Evolutionary conservation across 2,329 filamentous ascomycete genomes (phyloP), one percentile per base, ranked within the genome.

Genomic region (Aspergillus quadrilineatus): DNA sequence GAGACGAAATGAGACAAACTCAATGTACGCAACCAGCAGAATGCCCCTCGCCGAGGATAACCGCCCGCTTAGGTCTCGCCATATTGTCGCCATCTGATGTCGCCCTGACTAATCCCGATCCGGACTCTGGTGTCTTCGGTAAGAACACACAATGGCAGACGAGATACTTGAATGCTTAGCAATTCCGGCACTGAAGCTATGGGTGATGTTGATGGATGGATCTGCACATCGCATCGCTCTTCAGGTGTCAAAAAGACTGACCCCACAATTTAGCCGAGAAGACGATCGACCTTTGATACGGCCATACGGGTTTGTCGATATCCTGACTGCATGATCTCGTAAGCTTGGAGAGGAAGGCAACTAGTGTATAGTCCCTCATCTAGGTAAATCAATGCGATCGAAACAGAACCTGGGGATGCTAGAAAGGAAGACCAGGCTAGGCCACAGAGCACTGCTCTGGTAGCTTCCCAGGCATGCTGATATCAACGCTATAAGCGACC

Each of bases 11-110:
- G 29, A 15, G 30, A 15, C 22, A 32, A 53, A 26, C 29, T 14
- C 17, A 53, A 29, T 22, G 22, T 22, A 41, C 42, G 29, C 3
- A 39, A 34, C 46, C 12, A 53, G 50, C 2, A 15, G 9, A 34
- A 22, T 15, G 29, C 45, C 53, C 45, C 37, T 37, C 39, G 37
- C 53, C 53, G 53, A 50, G 5, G 4, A 49, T 55, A 55, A 12
- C 53, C 53, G 53, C 52, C 22, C 22, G 22, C 48, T 54, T 29
- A n/a, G 14, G 44, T 47, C 44, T 49, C 52, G 52, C 37, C 28
- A 49, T 49, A 43, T 9, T 41, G 44, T 15, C 32, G 42, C 37
- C 43, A 41, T 46, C 26, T 53, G 51, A 53, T 53, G 51, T 41
- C 9, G 34, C 22, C 44, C 44, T 26, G 44, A 49, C 44, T 54